These are phyloP conservation scores for Amanita molliuscula DNA, from an alignment of 768 basidiomycete genomes.

Conservation along the genomic window DNA sequence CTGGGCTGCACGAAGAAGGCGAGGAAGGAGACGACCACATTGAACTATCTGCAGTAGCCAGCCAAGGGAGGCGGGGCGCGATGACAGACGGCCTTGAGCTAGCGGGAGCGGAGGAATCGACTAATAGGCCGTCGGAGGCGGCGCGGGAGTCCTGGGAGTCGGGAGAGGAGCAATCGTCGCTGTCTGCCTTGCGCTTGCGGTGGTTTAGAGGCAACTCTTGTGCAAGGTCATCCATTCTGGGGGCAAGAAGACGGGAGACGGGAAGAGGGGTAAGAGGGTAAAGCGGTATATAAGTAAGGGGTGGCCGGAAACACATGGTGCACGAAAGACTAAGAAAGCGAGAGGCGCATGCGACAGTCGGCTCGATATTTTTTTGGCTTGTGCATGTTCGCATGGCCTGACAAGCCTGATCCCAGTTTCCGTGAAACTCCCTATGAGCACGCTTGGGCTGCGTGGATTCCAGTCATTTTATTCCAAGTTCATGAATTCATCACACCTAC, in stretches of 20 bases:
- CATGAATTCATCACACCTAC: conserved; percentile 4
- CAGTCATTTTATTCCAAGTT: conserved; percentile 7
- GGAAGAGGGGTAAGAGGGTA: conserved; percentile 14
- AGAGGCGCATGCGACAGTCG: conserved; percentile 9
- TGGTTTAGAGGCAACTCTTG: conserved; percentile 40
- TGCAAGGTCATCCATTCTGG: conserved; percentile 52
- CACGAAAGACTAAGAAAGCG: conserved; percentile 21
- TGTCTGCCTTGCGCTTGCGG: conserved; percentile 61
- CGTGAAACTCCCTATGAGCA: conserved; percentile 8
- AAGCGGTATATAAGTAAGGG: conserved; percentile 27
- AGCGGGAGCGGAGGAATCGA: conserved; percentile 5
- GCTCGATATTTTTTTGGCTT: conserved; percentile 5
- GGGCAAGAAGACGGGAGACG: conserved; percentile 13
- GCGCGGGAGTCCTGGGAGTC: conserved; percentile 10
- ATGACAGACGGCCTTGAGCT: conserved; percentile 6
- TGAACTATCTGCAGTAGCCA: conserved; percentile 16
- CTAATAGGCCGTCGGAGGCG: neutral
- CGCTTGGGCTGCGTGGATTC: conserved; percentile 12
- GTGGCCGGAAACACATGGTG: conserved; percentile 34
- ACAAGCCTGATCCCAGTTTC: conserved; percentile 19
- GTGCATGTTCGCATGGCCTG: conserved; percentile 23
- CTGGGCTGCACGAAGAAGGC: conserved; percentile 21
- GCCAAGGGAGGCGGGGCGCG: conserved; percentile 33
- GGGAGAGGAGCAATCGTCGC: conserved; percentile 28
- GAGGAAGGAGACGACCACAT: conserved; percentile 21